A percentile compares a stretch with the other conserved stretches of the same genome.
Conservation (phyloP, 2,329 filamentous ascomycete species). For the Neofusicoccum umdonicola region DNA sequence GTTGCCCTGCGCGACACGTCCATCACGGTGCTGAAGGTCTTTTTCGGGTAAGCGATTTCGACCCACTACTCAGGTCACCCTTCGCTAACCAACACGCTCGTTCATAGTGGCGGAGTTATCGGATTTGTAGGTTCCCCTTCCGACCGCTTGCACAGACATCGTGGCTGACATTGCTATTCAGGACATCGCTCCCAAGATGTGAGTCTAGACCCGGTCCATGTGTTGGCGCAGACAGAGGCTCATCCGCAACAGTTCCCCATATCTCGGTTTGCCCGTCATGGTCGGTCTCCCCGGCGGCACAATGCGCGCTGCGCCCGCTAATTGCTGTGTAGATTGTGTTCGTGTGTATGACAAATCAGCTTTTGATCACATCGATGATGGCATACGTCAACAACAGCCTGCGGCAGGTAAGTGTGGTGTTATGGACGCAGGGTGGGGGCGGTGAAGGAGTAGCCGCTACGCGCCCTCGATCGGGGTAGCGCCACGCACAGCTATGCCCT, state of each 20-base stretch:
- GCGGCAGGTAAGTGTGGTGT: conserved; percentile 47
- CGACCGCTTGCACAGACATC: not conserved
- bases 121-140: conserved; percentile 62
- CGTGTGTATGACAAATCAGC: conserved; percentile 72
- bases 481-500: not conserved
- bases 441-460: conserved; percentile 20
- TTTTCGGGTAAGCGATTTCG: conserved; percentile 58
- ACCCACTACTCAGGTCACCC: not conserved
- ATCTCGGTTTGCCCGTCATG: conserved; percentile 54
- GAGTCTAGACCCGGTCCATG: conserved; percentile 17
- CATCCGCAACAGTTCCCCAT: conserved; percentile 44
- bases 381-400: conserved; percentile 77
- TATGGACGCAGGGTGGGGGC: not conserved
- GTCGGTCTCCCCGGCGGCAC: conserved; percentile 27
- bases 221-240: not conserved
- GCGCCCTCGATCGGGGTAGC: conserved; percentile 1
- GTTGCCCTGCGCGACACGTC: conserved; percentile 68
- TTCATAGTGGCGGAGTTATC: conserved; percentile 37
- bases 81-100: conserved; percentile 18
- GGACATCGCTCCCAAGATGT: conserved; percentile 50
- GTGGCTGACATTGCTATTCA: conserved; percentile 19
- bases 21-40: conserved; percentile 75
- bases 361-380: conserved; percentile 75
- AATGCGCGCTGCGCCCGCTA: conserved; percentile 24
- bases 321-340: conserved; percentile 59